Conservation (phyloP, 805 yeast genomes). For the Myxozyma udenii region DNA sequence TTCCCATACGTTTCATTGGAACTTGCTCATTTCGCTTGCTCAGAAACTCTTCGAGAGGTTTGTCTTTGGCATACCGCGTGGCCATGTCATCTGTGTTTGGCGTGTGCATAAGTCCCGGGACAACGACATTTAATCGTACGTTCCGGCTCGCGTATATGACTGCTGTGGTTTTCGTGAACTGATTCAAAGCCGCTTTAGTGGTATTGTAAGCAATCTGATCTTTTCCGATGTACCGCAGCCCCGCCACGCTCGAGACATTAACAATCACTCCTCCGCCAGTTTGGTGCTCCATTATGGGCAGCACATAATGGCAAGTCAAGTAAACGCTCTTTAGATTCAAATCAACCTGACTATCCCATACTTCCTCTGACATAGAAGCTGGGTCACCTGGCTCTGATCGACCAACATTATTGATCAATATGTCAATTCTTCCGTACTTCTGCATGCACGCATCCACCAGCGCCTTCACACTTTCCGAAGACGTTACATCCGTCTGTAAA, state of each 20-base stretch:
- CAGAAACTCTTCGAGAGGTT: conserved; percentile 48
- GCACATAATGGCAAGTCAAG: conserved; percentile 40
- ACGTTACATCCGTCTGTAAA: conserved; percentile 2
- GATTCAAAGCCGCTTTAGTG: conserved; percentile 42
- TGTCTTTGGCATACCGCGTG: conserved; percentile 2
- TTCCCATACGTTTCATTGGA: conserved; percentile 62
- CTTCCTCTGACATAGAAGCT: conserved; percentile 37
- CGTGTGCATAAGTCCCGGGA: conserved; percentile 61
- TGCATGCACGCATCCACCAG: conserved; percentile 12
- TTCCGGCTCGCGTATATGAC: conserved; percentile 59
- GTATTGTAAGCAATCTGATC: conserved; percentile 42
- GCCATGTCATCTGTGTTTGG: conserved; percentile 41
- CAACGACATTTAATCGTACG: conserved; percentile 53
- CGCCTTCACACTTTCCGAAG: conserved; percentile 2
- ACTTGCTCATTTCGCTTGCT: conserved; percentile 53
- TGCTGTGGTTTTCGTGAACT: conserved; percentile 46
- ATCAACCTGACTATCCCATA: conserved; percentile 41
- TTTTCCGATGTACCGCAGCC: conserved; percentile 41
- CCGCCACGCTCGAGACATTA: conserved; percentile 43
- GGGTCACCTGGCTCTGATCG: conserved; percentile 45
- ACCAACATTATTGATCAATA: conserved; percentile 88
- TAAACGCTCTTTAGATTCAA: conserved; percentile 42
- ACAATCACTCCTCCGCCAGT: conserved; percentile 38
- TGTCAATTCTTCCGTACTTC: conserved; percentile 43
- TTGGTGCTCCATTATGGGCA: conserved; percentile 35